phyloP scores from a whole-genome alignment of 2,329 filamentous ascomycete species.

The Colletotrichum musicola region DNA sequence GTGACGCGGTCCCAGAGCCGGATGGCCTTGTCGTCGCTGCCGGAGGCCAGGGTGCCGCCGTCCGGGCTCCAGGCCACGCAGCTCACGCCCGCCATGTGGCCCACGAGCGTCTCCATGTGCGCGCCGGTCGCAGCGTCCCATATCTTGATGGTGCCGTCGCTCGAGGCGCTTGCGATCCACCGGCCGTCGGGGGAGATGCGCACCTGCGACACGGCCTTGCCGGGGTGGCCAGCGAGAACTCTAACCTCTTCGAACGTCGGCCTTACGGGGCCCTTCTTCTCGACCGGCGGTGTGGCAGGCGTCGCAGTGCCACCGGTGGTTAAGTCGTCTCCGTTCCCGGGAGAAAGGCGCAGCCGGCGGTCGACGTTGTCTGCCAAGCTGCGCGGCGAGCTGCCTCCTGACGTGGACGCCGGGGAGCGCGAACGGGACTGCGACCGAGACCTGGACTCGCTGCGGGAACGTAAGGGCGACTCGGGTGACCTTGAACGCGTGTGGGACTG shows the following conservation, averaged over 20 bases:
- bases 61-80: constrained; percentile 96
- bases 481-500: constrained; percentile 42
- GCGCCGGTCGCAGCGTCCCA: constrained; percentile 86
- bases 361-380: constrained; percentile 37
- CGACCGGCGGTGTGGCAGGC: constrained; percentile 40
- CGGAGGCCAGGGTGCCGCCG: constrained; percentile 86
- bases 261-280: constrained; percentile 31
- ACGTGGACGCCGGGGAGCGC: constrained; percentile 46
- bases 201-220: constrained; percentile 80
- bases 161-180: constrained; percentile 91
- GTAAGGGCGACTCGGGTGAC: constrained; percentile 40
- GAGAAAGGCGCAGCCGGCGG: constrained; percentile 37
- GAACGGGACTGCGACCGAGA: constrained; percentile 49
- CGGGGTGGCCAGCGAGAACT: constrained; percentile 81
- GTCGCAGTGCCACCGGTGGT: constrained; percentile 43
- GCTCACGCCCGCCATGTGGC: constrained; percentile 92
- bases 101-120: constrained; percentile 89
- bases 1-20: constrained; percentile 87
- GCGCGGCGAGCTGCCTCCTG: constrained; percentile 43
- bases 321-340: constrained; percentile 46
- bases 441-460: constrained; percentile 47
- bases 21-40: constrained; percentile 96
- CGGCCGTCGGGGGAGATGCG: constrained; percentile 91
- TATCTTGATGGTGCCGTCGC: constrained; percentile 90
- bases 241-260: constrained; percentile 49